Evolutionary conservation across 139 green algal species (phyloP), one percentile per base, ranked within the genome.

Genomic region (Picochlorum sp.): DNA sequence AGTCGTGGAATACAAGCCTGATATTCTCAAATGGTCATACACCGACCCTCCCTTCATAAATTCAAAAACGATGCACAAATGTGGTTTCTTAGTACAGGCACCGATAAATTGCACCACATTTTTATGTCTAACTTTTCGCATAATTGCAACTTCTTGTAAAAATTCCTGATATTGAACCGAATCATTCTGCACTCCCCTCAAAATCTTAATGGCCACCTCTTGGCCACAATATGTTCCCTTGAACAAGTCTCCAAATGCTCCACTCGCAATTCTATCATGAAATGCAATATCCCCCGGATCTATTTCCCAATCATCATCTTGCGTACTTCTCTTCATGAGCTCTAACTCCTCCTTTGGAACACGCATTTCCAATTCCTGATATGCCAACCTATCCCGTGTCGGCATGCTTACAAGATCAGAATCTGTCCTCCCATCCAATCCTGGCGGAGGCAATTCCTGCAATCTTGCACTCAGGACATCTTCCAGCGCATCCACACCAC

Each of bases 31-130:
- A 77, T 89, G 92, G 64, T 98, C 89, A 75, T 95, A 96, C n/a
- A 98, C 78, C 26, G 77, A 91, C 59, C 94, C 94, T 30, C 91
- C 84, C 20, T 69, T 75, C 94, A 99, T 98, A 82, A 89, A 99
- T 80, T 99, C 94, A 61, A 96, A 97, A 37, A 99, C 89, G 54
- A 99, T 98, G 75, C 91, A 98, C 51, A 99, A 79, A 73, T 96
- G 96, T 60, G 92, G 92, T 62, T 86, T 88, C 38, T 86, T 83
- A 9, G 94, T 99, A 85, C 92, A 96, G 0, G 94, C 94, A 26
- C 94, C 94, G 49, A 97, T 98, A 77, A 99, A 98, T 77, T 98
- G 90, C 23, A 99, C 90, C 51, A 99, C 87, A 60, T 98, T 97
- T 66, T 94, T 94, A 81, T 99, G 94, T 41, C 90, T 80, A 2